Evolutionary conservation across 495 filamentous ascomycete species (phyloP).

Genomic region (Aspergillus baeticus): DNA sequence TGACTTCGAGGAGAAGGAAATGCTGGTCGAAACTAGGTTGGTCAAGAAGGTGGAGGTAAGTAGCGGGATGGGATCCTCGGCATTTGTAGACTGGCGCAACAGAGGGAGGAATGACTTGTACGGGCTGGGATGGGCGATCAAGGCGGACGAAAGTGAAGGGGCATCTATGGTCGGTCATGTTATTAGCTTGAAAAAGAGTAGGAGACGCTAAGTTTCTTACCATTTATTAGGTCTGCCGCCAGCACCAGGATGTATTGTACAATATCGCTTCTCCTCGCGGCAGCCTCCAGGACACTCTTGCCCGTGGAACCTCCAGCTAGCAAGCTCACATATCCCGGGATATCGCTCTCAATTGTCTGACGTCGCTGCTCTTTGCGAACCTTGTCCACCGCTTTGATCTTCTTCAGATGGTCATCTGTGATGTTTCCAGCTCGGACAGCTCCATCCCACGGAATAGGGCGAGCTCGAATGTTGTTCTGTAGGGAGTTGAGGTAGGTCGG

Average conservation of each 20-base stretch:
- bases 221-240: slow-evolving; percentile 81
- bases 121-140: slow-evolving; percentile 72
- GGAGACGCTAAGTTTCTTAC: slow-evolving; percentile 40
- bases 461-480: slow-evolving; percentile 90
- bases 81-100: slow-evolving; percentile 72
- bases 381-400: slow-evolving; percentile 97
- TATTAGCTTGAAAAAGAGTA: slow-evolving; percentile 37
- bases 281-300: slow-evolving; percentile 78
- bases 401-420: slow-evolving; percentile 89
- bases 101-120: slow-evolving; percentile 86
- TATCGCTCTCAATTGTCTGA: slow-evolving; percentile 75
- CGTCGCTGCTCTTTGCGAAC: slow-evolving; percentile 84
- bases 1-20: slow-evolving; percentile 55
- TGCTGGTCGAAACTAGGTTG: slow-evolving; percentile 71
- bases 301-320: slow-evolving; percentile 71
- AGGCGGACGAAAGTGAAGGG: slow-evolving; percentile 68
- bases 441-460: slow-evolving; percentile 97
- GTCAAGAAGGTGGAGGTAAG: slow-evolving; percentile 87
- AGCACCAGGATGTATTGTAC: slow-evolving; percentile 93
- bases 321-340: slow-evolving; percentile 72
- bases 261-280: slow-evolving; percentile 77
- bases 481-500: slow-evolving; percentile 87
- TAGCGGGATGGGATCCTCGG: slow-evolving; percentile 84
- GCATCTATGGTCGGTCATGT: slow-evolving; percentile 66
- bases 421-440: slow-evolving; percentile 91